Base-by-base conservation (phyloP, 2,329 filamentous ascomycete genomes). In the Fusarium solani-melongenae region DNA sequence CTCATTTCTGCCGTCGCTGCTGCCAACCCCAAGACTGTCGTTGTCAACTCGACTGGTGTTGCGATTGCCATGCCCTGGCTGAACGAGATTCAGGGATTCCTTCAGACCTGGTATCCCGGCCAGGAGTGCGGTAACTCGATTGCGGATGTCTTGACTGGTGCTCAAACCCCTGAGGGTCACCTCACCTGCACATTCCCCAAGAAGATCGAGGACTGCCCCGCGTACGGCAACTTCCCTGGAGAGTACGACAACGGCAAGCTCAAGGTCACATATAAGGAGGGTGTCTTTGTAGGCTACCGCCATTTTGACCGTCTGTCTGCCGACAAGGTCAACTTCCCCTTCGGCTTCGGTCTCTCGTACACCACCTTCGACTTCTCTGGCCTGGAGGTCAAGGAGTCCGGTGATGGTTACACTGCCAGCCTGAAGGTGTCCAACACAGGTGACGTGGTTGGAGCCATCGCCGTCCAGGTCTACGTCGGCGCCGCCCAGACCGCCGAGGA, bases 71-170 rank as follows among this genome's bases (percentile, higher is more conserved):
- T 91, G 88, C 88, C 88, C 2, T 90, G 89, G 89, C 79, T 86
- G 4, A 78, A 83, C 41, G 77, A 85, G 38, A 84, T 92, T 20
- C 88, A 88, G n/a, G 90, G 88, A 29, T 87, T 92, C 41, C 76
- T 92, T 5, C 91, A 88, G 78, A 87, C 89, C n/a, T 93, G 91
- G 91, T 93, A 92, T 77, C 89, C 90, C 64, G 91, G 92, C 6
- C 91, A 93, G 76, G 92, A 93, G 81, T 88, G 88, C 39, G 92
- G 91, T 4, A 92, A 93, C 74, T 90, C 90, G 2, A 89, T 93
- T 68, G 90, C 89, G 5, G 91, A 93, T 75, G 88, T 93, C 2
- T 83, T 93, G 17, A 90, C 91, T 58, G 92, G 91, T 55, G 85
- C 88, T 51, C 85, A 89, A 61, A 92, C 91, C 74, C 91, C 92